Evolutionary conservation across 2,329 filamentous ascomycete genomes (phyloP).

Genomic region (Coniochaeta sp.): DNA sequence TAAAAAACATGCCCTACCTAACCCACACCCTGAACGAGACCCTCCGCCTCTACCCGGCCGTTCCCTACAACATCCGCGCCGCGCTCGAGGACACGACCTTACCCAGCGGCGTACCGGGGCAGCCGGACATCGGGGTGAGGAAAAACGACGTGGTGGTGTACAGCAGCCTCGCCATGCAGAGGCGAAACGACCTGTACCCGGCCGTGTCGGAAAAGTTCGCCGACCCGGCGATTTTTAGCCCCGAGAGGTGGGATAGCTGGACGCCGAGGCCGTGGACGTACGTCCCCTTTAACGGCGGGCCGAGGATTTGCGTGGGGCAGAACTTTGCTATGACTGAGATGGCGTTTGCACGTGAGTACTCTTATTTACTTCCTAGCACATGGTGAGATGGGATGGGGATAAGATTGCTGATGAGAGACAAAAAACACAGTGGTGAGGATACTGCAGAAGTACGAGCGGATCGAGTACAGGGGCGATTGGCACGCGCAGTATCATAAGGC

Average conservation of each 20-base stretch:
- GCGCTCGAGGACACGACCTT: constrained; percentile 17
- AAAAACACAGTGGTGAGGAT: constrained; percentile 44
- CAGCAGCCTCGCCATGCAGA: constrained; percentile 20
- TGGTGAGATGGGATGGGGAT: background rate
- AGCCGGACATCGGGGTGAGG: constrained; percentile 16
- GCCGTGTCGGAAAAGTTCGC: constrained; percentile 14
- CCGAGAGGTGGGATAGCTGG: constrained; percentile 22
- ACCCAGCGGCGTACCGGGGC: constrained; percentile 13
- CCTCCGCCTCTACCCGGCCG: constrained; percentile 19
- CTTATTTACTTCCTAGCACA: background rate
- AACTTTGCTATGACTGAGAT: constrained; percentile 54
- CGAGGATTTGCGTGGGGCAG: constrained; percentile 47
- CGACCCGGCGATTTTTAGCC: constrained; percentile 19
- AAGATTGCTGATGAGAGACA: no score
- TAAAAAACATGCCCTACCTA: constrained; percentile 42
- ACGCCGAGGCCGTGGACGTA: constrained; percentile 25
- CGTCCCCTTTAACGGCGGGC: constrained; percentile 30
- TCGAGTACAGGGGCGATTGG: constrained; percentile 43
- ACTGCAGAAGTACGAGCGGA: constrained; percentile 50
- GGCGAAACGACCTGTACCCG: constrained; percentile 20
- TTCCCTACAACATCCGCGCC: constrained; percentile 20
- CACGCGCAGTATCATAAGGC: constrained; percentile 34
- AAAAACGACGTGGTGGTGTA: constrained; percentile 18
- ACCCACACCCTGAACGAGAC: constrained; percentile 36
- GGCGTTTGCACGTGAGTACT: constrained; percentile 35